These are phyloP conservation scores for Sordariomycetes sp. DNA, from an alignment of 2,329 filamentous ascomycete genomes.

Conservation along the genomic window DNA sequence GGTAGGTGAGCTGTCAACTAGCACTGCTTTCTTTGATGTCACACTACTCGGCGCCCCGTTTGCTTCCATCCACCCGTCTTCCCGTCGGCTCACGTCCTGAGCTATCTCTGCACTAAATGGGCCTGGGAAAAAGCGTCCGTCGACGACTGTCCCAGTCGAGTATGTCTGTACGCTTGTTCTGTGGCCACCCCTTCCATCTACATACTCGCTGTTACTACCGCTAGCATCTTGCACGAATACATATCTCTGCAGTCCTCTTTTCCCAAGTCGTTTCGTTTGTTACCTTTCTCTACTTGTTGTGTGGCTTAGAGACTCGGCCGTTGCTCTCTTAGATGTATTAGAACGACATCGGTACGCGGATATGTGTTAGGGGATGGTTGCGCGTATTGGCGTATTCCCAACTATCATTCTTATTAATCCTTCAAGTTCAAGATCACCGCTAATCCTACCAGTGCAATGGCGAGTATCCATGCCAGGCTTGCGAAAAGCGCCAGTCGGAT, in stretches of 20 bases:
- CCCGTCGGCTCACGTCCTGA: neutral
- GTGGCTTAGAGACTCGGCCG: neutral
- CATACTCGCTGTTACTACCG: too few relatives aligned
- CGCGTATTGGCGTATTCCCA: too few relatives aligned
- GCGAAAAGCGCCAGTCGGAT: constrained; percentile 37
- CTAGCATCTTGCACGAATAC: neutral
- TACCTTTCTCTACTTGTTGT: neutral
- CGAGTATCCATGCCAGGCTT: constrained; percentile 44
- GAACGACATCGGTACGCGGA: too few relatives aligned
- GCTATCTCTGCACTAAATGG: neutral
- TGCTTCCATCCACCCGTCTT: neutral
- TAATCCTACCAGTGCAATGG: constrained; percentile 41
- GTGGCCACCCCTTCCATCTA: too few relatives aligned
- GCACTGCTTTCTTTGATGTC: neutral
- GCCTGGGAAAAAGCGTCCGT: too few relatives aligned
- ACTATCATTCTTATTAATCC: neutral
- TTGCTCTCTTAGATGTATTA: neutral
- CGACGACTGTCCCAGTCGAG: too few relatives aligned
- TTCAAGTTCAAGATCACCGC: neutral
- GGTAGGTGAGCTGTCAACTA: constrained; percentile 26
- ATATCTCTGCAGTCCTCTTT: neutral
- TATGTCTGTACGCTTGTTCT: too few relatives aligned
- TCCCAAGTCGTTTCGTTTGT: neutral
- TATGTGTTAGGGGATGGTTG: too few relatives aligned
- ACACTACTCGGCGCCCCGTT: too few relatives aligned